These are phyloP conservation scores for Pichia exigua DNA, from an alignment of 805 yeast genomes.

Conservation along the genomic window DNA sequence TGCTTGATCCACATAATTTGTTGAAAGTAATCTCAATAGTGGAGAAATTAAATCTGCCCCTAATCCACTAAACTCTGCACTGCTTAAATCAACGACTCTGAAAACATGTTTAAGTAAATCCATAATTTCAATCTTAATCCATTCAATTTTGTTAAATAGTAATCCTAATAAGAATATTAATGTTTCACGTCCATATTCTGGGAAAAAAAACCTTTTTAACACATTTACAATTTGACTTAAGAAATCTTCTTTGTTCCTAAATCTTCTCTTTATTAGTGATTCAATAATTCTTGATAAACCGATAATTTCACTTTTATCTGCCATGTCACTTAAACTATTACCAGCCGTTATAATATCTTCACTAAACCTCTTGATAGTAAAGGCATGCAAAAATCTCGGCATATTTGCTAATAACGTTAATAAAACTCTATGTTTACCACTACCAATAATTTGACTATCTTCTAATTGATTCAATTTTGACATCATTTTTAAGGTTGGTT, in stretches of 20 bases:
- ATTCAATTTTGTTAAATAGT: constrained; percentile 62
- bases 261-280: constrained; percentile 69
- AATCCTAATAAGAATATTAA: constrained; percentile 72
- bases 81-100: constrained; percentile 67
- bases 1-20: constrained; percentile 85
- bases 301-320: constrained; percentile 45
- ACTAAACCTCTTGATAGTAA: constrained; percentile 47
- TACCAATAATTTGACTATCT: constrained; percentile 72
- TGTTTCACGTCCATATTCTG: constrained; percentile 63
- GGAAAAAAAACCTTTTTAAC: constrained; percentile 62
- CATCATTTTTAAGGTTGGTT: constrained; percentile 63
- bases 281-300: constrained; percentile 61
- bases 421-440: constrained; percentile 58
- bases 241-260: constrained; percentile 88
- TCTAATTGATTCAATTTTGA: constrained; percentile 60
- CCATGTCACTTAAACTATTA: constrained; percentile 50
- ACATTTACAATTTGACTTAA: constrained; percentile 70
- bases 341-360: constrained; percentile 48
- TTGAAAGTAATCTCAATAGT: constrained; percentile 63
- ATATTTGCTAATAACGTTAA: constrained; percentile 69
- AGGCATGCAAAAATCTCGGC: constrained; percentile 79
- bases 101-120: constrained; percentile 64
- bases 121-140: constrained; percentile 80
- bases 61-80: constrained; percentile 75
- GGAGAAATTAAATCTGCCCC: constrained; percentile 97